phyloP scores from a whole-genome alignment of 768 basidiomycete species.

The Stropharia rugosoannulata region DNA sequence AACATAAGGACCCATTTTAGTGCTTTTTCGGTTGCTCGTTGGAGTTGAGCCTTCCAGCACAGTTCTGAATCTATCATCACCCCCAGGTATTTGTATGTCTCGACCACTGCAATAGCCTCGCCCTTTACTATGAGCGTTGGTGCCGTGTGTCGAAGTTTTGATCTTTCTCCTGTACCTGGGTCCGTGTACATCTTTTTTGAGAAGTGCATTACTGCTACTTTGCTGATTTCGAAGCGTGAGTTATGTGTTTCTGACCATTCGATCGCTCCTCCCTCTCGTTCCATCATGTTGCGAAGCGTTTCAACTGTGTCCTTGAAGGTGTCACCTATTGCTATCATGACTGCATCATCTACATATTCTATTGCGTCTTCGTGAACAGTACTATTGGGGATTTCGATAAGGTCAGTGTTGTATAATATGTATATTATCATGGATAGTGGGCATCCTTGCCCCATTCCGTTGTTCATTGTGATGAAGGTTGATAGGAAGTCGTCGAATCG shows the following conservation, averaged over 20 bases:
- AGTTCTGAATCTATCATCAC: conserved; percentile 21
- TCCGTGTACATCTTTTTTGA: conserved; percentile 6
- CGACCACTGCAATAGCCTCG: conserved; percentile 6
- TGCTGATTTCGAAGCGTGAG: conserved; percentile 27
- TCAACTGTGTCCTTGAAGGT: conserved; percentile 17
- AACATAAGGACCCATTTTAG: background rate
- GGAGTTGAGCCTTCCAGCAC: conserved; percentile 8
- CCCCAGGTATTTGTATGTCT: conserved; percentile 25
- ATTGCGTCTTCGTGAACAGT: too few species aligned
- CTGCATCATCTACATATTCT: conserved; percentile 28
- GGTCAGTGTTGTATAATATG: conserved; percentile 24
- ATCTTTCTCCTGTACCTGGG: background rate
- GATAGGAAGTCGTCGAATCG: conserved; percentile 18
- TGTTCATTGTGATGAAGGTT: conserved; percentile 4
- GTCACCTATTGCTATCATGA: conserved; percentile 19
- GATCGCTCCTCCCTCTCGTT: conserved; percentile 13
- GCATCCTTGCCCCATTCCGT: conserved; percentile 23
- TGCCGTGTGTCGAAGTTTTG: background rate
- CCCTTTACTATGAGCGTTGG: conserved; percentile 9
- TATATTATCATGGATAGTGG: conserved; percentile 21
- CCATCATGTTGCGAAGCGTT: conserved; percentile 25
- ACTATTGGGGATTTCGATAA: too few species aligned
- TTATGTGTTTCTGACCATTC: conserved; percentile 25
- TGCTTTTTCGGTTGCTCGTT: conserved; percentile 6
- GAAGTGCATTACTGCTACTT: conserved; percentile 22